Evolutionary conservation across 169 alveolate species (phyloP), one percentile per base, ranked within the genome.

Genomic region (Sarcocystis neurona): DNA sequence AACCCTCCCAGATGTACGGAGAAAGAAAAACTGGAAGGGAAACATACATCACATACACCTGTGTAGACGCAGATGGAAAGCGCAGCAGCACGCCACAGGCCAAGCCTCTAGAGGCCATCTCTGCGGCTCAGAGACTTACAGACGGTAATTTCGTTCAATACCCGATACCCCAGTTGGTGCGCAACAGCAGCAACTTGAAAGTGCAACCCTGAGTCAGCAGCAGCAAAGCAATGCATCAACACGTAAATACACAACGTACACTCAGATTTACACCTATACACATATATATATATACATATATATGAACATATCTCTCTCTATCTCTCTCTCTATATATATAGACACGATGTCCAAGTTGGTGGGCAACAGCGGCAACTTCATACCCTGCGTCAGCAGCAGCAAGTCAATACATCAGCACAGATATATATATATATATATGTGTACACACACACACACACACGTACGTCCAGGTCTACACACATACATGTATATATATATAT

Each of bases 141-240:
- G 56, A 72, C 56, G 53, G 82, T 39, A 6, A 72, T 72, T 72
- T 72, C 82, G 34, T 72, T 72, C 37, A 72, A 32, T 30, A 72
- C 56, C 37, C 82, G 82, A 39, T 72, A 72, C 32, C 82, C 82
- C 20, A 72, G 82, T 3, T 23, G 47, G 18, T 72, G 82, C 82
- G 82, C 82, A 18, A 72, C 82, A 4, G 82, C 82, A 1, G 82
- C 82, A 10, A 72, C 82, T 37, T 72, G 82, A 39, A 72, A 72
- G 32, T 72, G 82, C 2, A 72, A 56, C 2, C 82, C 82, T 72
- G 82, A n/a, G n/a, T n/a, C n/a, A n/a, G n/a, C n/a, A n/a, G 58
- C 56, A 15, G 41, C 4, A 32, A 10, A 15, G 23, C 4, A 12
- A 37, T 37, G 75, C 75, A 5, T 5, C 6, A 37, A 6, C 41